Conservation (phyloP, 441 rosid species). For the Corymbia citriodora region DNA sequence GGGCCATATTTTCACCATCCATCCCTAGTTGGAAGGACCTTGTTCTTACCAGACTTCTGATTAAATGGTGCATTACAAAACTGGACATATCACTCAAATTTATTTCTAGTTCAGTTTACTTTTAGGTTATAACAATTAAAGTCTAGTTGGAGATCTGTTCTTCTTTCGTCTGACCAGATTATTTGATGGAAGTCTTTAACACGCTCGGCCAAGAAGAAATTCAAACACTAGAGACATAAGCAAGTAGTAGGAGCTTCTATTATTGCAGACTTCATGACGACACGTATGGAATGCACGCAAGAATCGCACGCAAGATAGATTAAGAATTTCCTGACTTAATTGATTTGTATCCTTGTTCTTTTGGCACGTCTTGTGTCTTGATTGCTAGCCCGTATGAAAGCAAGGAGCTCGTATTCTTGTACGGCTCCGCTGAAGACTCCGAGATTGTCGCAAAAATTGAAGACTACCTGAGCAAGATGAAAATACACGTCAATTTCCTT, state of each 20-base stretch:
- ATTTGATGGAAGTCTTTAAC: neutral
- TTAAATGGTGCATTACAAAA: neutral
- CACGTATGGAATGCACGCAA: neutral
- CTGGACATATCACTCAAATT: neutral
- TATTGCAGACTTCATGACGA: neutral
- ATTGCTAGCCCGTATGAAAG: neutral
- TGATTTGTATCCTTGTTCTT: neutral
- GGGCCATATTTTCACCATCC: no score
- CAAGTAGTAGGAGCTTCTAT: no score
- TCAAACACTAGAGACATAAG: neutral
- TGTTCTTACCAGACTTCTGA: neutral
- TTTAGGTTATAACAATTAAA: neutral
- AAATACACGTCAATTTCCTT: neutral
- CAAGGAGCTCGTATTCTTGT: neutral
- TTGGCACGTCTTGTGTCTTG: neutral
- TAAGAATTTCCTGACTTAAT: neutral
- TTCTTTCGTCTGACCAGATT: neutral
- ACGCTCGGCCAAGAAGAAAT: neutral
- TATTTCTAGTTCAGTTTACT: neutral
- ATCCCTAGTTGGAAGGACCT: neutral
- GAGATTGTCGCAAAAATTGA: rapidly evolving
- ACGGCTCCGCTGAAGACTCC: neutral
- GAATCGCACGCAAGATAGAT: neutral
- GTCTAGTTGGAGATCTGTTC: neutral
- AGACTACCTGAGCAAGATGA: neutral